Base-by-base conservation (phyloP, 441 rosid species). In the Euphorbia celastroides region DNA sequence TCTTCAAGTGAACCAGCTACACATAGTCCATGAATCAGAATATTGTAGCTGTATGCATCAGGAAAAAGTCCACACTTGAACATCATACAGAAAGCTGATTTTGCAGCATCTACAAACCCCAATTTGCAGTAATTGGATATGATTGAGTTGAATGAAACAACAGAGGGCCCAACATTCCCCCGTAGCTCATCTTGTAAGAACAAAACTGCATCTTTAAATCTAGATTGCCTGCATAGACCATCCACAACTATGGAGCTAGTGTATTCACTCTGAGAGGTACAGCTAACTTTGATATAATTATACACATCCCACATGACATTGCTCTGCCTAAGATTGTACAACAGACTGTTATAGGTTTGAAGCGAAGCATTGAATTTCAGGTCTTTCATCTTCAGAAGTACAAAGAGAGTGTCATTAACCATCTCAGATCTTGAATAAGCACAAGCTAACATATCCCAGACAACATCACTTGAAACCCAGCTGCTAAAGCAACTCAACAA, bases 391-490 rank as follows among this genome's bases (percentile, higher is more conserved):
- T 80, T 85, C 28, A 72, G 79, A 72, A 87, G 72, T 69, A 91
- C 84, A 70, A 73, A 87, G 25, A 82, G 80, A 22, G 96, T 86
- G 72, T 91, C 96, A 69, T 72, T 80, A 66, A 91, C 84, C 93
- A 88, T 84, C 66, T 71, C 78, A 0, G 68, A 75, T 65, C 96
- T 83, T n/a, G 88, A 91, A 72, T 80, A 82, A 69, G 82, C 80
- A 82, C 80, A 85, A 64, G 88, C 81, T 76, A 88, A 56, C 80
- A 72, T 73, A 79, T 91, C 96, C 90, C 96, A 87, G 65, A 91
- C 86, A 7, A 78, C 20, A 23, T 69, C 64, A n/a, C 83, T 87
- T 11, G 87, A 84, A 7, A 79, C 81, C 86, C 86, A 85, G 5
- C 69, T 70, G 20, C 58, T 55, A 68, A 88, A 88, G 76, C 75